Percentiles rank a stretch among this genome's conserved stretches.
phyloP scores from a whole-genome alignment of 2,329 filamentous ascomycete genomes.

The Aspergillus viridinutans region DNA sequence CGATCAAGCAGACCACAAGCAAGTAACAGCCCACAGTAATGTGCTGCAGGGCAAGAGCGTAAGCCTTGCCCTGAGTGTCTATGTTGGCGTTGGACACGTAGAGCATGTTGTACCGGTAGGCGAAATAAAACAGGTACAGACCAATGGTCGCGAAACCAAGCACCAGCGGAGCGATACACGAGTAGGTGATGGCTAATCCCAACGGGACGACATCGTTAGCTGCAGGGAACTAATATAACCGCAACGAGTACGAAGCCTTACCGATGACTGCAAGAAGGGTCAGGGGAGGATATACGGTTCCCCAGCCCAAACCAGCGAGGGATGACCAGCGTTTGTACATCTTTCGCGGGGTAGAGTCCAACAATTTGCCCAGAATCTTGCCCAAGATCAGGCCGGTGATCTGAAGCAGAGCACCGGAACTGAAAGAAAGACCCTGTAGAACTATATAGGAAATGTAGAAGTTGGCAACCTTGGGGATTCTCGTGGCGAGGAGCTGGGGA shows the following conservation, averaged over 20 bases:
- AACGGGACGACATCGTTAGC: not conserved
- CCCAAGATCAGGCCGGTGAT: slow-evolving; percentile 69
- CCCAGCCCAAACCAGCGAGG: slow-evolving; percentile 74
- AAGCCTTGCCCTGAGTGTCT: slow-evolving; percentile 83
- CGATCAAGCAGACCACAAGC: slow-evolving; percentile 75
- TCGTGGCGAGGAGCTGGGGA: slow-evolving; percentile 63
- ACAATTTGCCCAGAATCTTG: slow-evolving; percentile 66
- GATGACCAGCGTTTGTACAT: slow-evolving; percentile 74
- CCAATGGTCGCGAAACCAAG: slow-evolving; percentile 77
- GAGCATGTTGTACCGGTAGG: slow-evolving; percentile 85
- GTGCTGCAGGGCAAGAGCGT: slow-evolving; percentile 82
- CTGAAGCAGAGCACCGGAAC: slow-evolving; percentile 70
- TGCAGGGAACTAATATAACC: not conserved
- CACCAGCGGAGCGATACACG: slow-evolving; percentile 80
- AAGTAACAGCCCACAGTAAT: slow-evolving; percentile 81
- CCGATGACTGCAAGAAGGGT: slow-evolving; percentile 77
- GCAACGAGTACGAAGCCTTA: slow-evolving; percentile 41
- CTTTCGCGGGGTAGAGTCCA: slow-evolving; percentile 73
- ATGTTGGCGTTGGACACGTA: slow-evolving; percentile 78
- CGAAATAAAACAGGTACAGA: slow-evolving; percentile 75
- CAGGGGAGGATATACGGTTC: slow-evolving; percentile 74
- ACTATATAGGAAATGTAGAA: slow-evolving; percentile 96
- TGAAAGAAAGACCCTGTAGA: slow-evolving; percentile 79
- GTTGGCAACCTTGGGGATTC: slow-evolving; percentile 80
- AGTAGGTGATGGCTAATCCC: slow-evolving; percentile 69